phyloP scores from a whole-genome alignment of 306 rosid genomes.

The Prunus padus region DNA sequence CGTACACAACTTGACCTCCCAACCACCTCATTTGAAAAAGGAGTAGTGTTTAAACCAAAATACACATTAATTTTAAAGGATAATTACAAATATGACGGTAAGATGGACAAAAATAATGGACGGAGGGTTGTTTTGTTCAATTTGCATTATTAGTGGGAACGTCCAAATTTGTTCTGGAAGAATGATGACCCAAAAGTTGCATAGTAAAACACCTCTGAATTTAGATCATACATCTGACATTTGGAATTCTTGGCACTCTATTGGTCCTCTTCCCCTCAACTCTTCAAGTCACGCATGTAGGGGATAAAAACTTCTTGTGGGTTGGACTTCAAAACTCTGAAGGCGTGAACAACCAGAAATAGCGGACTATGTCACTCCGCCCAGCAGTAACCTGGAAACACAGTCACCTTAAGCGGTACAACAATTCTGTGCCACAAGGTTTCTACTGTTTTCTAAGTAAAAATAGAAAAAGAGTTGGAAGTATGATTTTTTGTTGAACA shows the following conservation, averaged over 20 bases:
- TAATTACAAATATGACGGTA: background rate
- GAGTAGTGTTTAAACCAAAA: no score
- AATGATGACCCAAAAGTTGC: background rate
- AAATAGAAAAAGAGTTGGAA: background rate
- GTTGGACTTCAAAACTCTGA: background rate
- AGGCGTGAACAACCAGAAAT: slow-evolving; percentile 6
- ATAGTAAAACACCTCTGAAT: background rate
- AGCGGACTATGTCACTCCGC: slow-evolving; percentile 5
- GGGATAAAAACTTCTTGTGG: background rate
- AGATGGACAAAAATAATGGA: background rate
- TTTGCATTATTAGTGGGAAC: background rate
- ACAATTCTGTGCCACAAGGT: background rate
- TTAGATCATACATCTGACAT: background rate
- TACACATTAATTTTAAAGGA: background rate
- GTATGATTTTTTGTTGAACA: no score
- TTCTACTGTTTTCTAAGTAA: background rate
- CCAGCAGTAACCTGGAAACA: background rate
- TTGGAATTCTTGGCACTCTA: background rate
- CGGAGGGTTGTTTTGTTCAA: background rate
- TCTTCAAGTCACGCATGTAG: background rate
- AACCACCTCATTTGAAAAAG: no score
- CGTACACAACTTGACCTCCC: no score
- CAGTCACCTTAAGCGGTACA: background rate
- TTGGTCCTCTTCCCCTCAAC: background rate
- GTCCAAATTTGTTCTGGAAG: background rate